Percentiles rank a stretch among this genome's conserved stretches.
Conservation (phyloP, 2,329 filamentous ascomycete species). For the Colletotrichum melonis region DNA sequence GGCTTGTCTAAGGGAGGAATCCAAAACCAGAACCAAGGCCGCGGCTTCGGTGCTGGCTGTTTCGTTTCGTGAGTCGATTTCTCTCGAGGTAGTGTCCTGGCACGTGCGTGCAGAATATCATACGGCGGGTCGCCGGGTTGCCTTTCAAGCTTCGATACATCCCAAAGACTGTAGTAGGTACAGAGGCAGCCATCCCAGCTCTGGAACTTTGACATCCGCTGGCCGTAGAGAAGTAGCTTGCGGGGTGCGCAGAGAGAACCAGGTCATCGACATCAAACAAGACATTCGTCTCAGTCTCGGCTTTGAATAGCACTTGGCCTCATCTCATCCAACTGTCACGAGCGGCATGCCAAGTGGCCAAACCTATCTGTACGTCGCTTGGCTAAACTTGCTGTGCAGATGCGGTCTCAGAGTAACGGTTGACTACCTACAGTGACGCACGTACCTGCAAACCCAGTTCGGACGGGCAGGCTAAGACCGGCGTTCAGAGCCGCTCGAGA, state of each 20-base stretch:
- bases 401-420: slow-evolving; percentile 27
- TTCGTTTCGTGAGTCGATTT: not conserved
- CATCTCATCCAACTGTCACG: not conserved
- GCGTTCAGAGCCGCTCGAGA: slow-evolving; percentile 24
- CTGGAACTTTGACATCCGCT: not conserved
- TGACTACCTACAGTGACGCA: slow-evolving; percentile 9
- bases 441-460: slow-evolving; percentile 12
- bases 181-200: not conserved
- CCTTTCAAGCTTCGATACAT: not conserved
- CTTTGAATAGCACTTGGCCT: not conserved
- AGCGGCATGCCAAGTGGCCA: not conserved
- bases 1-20: too few relatives aligned
- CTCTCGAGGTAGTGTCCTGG: too few relatives aligned
- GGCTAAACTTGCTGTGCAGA: slow-evolving; percentile 18
- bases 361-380: not conserved
- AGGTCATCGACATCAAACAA: not conserved
- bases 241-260: not conserved
- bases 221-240: slow-evolving; percentile 1
- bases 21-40: slow-evolving; percentile 5
- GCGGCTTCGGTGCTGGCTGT: slow-evolving; percentile 5
- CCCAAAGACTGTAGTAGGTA: not conserved
- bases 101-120: not conserved
- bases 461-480: slow-evolving; percentile 28
- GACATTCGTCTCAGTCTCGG: slow-evolving; percentile 20
- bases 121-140: not conserved